Conservation (phyloP, 2,329 filamentous ascomycete genomes). For the Furcasterigmium furcatum region DNA sequence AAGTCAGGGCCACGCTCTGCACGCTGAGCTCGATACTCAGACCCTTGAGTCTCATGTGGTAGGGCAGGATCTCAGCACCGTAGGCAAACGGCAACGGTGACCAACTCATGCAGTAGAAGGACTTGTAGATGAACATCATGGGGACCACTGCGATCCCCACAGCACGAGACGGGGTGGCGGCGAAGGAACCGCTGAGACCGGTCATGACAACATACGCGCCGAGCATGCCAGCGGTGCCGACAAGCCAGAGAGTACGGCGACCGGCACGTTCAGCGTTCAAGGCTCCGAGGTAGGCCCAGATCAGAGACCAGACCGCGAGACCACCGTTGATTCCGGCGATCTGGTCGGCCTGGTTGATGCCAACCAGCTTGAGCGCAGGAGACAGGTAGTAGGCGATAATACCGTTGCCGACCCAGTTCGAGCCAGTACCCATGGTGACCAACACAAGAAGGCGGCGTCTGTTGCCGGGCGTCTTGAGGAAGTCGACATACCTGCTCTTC, state of each 20-base stretch:
- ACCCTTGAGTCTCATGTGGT: not conserved
- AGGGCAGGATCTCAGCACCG: not conserved
- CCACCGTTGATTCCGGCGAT: slow-evolving; percentile 6
- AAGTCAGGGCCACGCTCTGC: slow-evolving; percentile 11
- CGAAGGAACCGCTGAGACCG: slow-evolving; percentile 11
- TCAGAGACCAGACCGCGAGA: slow-evolving; percentile 4
- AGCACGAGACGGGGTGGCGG: slow-evolving; percentile 1
- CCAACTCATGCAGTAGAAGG: slow-evolving; percentile 2
- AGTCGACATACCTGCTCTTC: slow-evolving; percentile 1
- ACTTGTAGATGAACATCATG: slow-evolving; percentile 29
- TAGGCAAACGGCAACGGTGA: not conserved
- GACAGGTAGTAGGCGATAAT: slow-evolving; percentile 5
- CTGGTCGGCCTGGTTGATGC: slow-evolving; percentile 4
- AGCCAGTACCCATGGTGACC: not conserved
- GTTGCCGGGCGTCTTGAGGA: slow-evolving; percentile 4
- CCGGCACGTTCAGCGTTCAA: slow-evolving; percentile 5
- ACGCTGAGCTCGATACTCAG: slow-evolving; percentile 2
- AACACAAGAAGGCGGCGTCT: slow-evolving; percentile 1
- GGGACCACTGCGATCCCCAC: slow-evolving; percentile 17
- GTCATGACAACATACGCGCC: not conserved
- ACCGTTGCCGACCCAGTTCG: slow-evolving; percentile 4
- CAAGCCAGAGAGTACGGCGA: slow-evolving; percentile 4
- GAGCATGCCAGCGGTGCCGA: slow-evolving; percentile 2
- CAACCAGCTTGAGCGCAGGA: slow-evolving; percentile 6
- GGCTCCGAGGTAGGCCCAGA: slow-evolving; percentile 6